Conservation (phyloP, 331 rosid genomes). For the Pyrus hybrid region DNA sequence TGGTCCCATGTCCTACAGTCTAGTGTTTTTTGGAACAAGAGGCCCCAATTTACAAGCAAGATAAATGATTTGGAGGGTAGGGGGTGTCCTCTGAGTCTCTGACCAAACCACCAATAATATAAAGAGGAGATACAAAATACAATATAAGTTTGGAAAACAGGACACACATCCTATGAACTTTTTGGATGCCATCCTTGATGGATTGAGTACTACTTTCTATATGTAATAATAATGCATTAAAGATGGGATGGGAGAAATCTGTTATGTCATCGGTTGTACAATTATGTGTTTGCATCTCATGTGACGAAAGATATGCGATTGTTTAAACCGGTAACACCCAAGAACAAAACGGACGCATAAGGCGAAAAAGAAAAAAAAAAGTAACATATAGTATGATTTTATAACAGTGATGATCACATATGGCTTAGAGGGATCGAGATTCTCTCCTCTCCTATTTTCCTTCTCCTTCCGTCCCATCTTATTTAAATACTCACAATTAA, state of each 20-base stretch:
- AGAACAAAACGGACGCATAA: not conserved
- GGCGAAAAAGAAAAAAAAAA: not conserved
- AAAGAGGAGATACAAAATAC: not conserved
- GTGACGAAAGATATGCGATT: not conserved
- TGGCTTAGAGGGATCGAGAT: too few species aligned
- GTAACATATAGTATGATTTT: not conserved
- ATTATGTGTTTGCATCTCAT: not conserved
- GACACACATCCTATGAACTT: not conserved
- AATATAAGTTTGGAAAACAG: not conserved
- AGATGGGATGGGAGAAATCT: not conserved
- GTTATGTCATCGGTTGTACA: not conserved
- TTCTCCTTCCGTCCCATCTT: too few species aligned
- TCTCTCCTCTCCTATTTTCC: too few species aligned
- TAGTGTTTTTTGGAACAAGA: not conserved
- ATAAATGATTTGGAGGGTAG: not conserved
- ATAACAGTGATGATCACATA: not conserved
- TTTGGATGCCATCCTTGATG: not conserved
- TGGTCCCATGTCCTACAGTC: not conserved
- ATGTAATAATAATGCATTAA: not conserved
- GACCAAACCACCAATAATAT: not conserved
- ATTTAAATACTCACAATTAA: too few species aligned
- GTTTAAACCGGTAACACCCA: not conserved
- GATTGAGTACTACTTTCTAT: not conserved
- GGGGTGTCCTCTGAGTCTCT: not conserved
- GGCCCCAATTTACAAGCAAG: conserved; percentile 10